Evolutionary conservation across 2,329 filamentous ascomycete genomes (phyloP).

Genomic region (Botrytis fabae): DNA sequence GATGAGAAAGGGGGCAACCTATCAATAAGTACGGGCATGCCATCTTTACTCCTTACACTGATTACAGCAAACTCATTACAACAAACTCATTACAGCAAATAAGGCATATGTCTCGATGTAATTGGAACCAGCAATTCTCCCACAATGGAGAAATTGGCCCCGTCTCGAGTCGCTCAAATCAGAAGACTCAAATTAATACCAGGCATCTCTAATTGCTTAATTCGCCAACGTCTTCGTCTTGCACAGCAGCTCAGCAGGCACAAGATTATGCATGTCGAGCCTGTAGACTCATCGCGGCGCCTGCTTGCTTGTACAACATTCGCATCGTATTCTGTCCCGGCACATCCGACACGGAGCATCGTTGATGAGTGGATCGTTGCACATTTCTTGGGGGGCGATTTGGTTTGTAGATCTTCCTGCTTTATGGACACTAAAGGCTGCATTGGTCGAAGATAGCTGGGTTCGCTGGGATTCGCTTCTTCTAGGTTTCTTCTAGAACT

Average conservation of each 20-base stretch:
- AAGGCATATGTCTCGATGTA: not conserved
- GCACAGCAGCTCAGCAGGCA: constrained; percentile 19
- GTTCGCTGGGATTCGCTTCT: not conserved
- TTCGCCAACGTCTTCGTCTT: not conserved
- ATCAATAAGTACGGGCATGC: not conserved
- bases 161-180: not conserved
- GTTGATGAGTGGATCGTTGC: not conserved
- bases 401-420: constrained; percentile 13
- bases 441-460: not conserved
- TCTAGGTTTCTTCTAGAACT: constrained; percentile 18
- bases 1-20: not conserved
- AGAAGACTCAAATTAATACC: not conserved
- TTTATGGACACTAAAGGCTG: not conserved
- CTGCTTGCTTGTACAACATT: not conserved
- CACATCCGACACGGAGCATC: not conserved
- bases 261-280: constrained; percentile 5
- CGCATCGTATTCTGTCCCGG: not conserved
- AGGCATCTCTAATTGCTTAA: not conserved
- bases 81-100: not conserved
- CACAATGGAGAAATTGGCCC: not conserved
- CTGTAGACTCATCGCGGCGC: not conserved
- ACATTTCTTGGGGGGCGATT: not conserved
- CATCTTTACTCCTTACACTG: not conserved
- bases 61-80: not conserved
- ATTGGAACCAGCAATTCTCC: not conserved